These are phyloP conservation scores for Aurinia saxatilis DNA, from an alignment of 345 rosid species.

Conservation along the genomic window DNA sequence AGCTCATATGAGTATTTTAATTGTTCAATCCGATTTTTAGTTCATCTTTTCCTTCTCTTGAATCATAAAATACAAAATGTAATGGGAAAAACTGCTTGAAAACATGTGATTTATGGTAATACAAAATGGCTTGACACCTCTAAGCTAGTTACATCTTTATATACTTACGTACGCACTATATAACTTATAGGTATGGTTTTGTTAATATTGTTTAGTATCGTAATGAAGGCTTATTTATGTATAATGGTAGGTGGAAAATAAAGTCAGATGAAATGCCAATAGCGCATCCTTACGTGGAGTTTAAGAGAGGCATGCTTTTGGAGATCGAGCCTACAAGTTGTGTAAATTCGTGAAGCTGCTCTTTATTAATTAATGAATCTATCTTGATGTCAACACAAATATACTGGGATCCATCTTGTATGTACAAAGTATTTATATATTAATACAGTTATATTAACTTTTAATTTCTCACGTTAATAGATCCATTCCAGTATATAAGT, in stretches of 20 bases:
- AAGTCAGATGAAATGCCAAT: conserved; percentile 62
- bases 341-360: background rate
- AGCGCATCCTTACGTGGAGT: conserved; percentile 80
- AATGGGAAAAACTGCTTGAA: background rate
- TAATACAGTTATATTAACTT: too few species aligned
- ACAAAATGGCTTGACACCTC: too few species aligned
- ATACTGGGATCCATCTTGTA: too few species aligned
- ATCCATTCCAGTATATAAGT: background rate
- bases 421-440: too few species aligned
- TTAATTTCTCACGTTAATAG: too few species aligned
- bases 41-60: too few species aligned
- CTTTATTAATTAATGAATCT: background rate
- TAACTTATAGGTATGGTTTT: background rate
- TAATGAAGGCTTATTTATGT: background rate
- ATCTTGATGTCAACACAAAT: background rate
- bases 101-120: background rate
- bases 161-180: background rate
- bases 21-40: too few species aligned
- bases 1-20: too few species aligned
- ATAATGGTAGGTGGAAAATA: conserved; percentile 54
- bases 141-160: too few species aligned
- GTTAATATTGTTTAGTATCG: background rate
- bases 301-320: conserved; percentile 52
- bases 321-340: conserved; percentile 40
- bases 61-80: too few species aligned